phyloP scores from a whole-genome alignment of 768 basidiomycete genomes.

The Suillus tomentosus region DNA sequence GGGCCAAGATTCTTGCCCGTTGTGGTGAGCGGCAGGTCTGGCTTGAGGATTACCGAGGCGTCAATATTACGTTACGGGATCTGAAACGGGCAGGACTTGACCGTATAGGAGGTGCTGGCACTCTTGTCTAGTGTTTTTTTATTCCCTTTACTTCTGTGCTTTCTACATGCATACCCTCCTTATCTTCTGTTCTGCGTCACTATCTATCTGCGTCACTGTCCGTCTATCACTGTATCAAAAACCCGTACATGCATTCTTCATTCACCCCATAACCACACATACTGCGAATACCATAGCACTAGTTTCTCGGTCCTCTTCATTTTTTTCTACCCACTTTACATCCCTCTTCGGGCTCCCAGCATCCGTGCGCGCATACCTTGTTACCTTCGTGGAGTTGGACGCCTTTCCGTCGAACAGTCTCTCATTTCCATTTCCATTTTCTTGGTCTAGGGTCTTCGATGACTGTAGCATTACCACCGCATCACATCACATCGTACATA shows the following conservation, averaged over 20 bases:
- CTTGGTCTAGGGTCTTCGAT: not conserved
- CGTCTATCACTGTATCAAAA: conserved; percentile 29
- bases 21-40: conserved; percentile 59
- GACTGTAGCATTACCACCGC: not conserved
- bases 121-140: not conserved
- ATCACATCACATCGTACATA: not conserved
- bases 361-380: not conserved
- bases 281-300: conserved; percentile 8
- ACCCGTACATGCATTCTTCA: conserved; percentile 28
- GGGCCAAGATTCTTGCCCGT: conserved; percentile 48
- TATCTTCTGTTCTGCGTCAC: conserved; percentile 18
- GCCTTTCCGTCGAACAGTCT: conserved; percentile 12
- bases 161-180: conserved; percentile 23
- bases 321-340: not conserved
- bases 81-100: conserved; percentile 38
- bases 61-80: conserved; percentile 53
- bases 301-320: conserved; percentile 9
- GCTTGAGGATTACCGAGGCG: conserved; percentile 65
- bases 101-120: conserved; percentile 13
- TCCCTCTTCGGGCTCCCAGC: not conserved
- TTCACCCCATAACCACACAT: conserved; percentile 6
- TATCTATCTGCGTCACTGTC: conserved; percentile 33
- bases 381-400: conserved; percentile 24
- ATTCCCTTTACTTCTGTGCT: not conserved
- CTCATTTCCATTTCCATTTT: not conserved